Base-by-base conservation (phyloP, 495 filamentous ascomycete genomes). In the Extremus antarcticus region DNA sequence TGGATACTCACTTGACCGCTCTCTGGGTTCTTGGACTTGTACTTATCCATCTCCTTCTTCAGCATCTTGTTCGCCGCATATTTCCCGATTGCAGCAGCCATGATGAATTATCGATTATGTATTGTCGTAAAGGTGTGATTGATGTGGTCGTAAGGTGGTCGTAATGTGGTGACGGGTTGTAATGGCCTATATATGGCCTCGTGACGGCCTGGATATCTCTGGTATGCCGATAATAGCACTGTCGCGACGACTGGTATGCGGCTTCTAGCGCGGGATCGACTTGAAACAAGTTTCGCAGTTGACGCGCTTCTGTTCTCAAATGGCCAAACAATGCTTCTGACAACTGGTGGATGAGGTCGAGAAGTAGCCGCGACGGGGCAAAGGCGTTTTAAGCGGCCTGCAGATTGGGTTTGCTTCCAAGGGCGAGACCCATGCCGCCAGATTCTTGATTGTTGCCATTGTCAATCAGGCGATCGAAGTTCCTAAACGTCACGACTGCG, bases 61-160 rank as follows among this genome's bases (percentile, higher is more conserved):
- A 73, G 61, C 43, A 71, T 38, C 69, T 73, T 73, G 50, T 70
- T 69, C 15, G 67, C 66, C 10, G 67, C 69, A 45, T 58, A 70
- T 53, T 71, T 71, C 50, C 56, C 66, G 2, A 71, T 55, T 21
- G 51, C 58, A 17, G 53, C 25, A 3, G 69, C 63, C 70, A 73
- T 73, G 20, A 43, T 61, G 25, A 9, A 17, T 21, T 45, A n/a
- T 7, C 8, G 3, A 45, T 45, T 45, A 45, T 19, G n/a, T 21
- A 19, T 35, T n/a, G 51, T 38, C 11, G 39, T 17, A 35, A 19
- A 2, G 48, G 7, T 49, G 55, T 35, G 20, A 7, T n/a, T n/a
- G n/a, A n/a, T n/a, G n/a, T n/a, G n/a, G n/a, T n/a, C n/a, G n/a
- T 13, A 35, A 35, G 4, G 29, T 35, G 29, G 29, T 23, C 24